Evolutionary conservation across 345 rosid species (phyloP), one percentile per base, ranked within the genome.

Genomic region (Gossypium thurberi): DNA sequence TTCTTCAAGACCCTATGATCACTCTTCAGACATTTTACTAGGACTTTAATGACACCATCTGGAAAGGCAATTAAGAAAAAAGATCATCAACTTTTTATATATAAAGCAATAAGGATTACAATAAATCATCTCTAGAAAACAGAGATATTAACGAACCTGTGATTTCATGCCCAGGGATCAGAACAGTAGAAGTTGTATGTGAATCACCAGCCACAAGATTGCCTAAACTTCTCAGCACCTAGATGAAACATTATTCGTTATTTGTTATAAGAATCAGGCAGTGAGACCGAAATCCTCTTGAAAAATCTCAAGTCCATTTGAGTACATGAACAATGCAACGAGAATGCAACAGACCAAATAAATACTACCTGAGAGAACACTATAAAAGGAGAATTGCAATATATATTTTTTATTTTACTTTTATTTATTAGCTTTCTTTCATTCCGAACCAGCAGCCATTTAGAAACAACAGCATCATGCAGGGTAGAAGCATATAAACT

Each of bases 181-280:
- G 88, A 65, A 89, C 80, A 53, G 84, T 73, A 61, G 82, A 84
- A 51, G 83, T 82, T 73, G 95, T 83, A 70, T 85, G 82, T 40
- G 97, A 83, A 86, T 92, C 98, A 65, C 90, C 97, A 73, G 99
- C 91, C 8, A 95, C 86, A 74, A 95, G 90, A 79, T 95, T 95
- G 47, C 99, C 99, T 78, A 91, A 82, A 79, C 98, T 88, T 79
- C 99, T 81, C 74, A 92, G 82, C 59, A 91, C 89, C 99, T 95
- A 81, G 15, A 77, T 18, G 12, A 53, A 73, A 75, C 74, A 58
- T 21, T 60, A 28, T 69, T 55, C 26, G 46, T 77, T 21, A 78
- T 66, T 55, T 53, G 52, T 78, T 26, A 78, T 63, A 74, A 56
- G 71, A 17, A 71, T 68, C 17, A 79, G 62, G 75, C 62, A 68